A percentile compares a stretch with the other conserved stretches of the same genome.
Conservation (phyloP, 1,139 yeast species). For the Meyerozyma carpophila region DNA sequence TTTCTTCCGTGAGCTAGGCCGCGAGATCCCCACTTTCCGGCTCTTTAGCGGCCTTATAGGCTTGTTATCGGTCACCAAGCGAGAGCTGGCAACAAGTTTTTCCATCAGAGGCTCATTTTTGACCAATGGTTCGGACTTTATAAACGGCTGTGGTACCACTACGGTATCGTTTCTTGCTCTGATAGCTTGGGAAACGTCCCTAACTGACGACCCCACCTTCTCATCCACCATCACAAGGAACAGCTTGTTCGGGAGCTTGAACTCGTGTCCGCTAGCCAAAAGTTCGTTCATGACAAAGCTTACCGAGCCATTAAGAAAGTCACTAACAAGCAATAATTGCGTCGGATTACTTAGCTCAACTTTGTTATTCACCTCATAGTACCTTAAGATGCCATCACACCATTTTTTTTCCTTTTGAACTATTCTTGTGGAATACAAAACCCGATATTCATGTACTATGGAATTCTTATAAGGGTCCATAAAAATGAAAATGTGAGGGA, state of each 20-base stretch:
- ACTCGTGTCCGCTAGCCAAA: slow-evolving; percentile 4
- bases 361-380: slow-evolving; percentile 44
- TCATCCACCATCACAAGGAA: slow-evolving; percentile 8
- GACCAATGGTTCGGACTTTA: neutral
- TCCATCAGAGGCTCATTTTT: neutral
- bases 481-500: neutral
- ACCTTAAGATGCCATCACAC: slow-evolving; percentile 48
- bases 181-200: neutral
- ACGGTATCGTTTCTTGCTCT: neutral
- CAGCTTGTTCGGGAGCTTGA: slow-evolving; percentile 8
- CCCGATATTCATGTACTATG: slow-evolving; percentile 30
- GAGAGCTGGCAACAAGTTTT: too few species aligned
- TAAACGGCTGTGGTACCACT: neutral
- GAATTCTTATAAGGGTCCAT: slow-evolving; percentile 10
- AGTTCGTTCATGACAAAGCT: neutral
- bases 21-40: neutral
- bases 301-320: neutral
- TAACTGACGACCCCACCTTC: neutral
- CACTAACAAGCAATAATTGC: neutral
- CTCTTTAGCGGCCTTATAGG: neutral
- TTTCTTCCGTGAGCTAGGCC: neutral
- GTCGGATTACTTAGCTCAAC: slow-evolving; percentile 32
- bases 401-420: slow-evolving; percentile 49
- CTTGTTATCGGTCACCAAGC: neutral
- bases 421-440: slow-evolving; percentile 42